These are phyloP conservation scores for Aspergillus baeticus DNA, from an alignment of 495 filamentous ascomycete species.

Conservation along the genomic window DNA sequence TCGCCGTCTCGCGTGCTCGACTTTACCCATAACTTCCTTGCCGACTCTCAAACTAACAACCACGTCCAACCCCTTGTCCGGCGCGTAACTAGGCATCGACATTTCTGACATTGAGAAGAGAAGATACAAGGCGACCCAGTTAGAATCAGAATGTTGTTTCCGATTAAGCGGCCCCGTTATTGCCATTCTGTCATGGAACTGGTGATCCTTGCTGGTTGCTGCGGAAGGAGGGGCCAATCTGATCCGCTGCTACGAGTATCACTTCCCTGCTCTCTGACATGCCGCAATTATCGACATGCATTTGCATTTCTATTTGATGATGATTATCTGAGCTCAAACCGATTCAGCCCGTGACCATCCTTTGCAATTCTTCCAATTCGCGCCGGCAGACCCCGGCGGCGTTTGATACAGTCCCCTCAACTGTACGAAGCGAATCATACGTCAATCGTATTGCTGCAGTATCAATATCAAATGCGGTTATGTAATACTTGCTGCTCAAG, in stretches of 20 bases:
- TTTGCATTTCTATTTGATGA: background rate
- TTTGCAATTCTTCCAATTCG: slow-evolving; percentile 14
- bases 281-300: slow-evolving; percentile 12
- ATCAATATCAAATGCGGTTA: slow-evolving; percentile 3
- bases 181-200: slow-evolving; percentile 10
- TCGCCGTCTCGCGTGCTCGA: slow-evolving; percentile 17
- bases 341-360: slow-evolving; percentile 16
- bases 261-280: slow-evolving; percentile 15
- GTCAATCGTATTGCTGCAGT: slow-evolving; percentile 7
- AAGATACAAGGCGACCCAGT: slow-evolving; percentile 9
- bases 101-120: background rate
- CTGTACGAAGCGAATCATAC: slow-evolving; percentile 3
- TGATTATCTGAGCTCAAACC: slow-evolving; percentile 2
- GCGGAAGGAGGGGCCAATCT: slow-evolving; percentile 8
- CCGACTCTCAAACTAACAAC: no score
- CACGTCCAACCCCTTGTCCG: background rate
- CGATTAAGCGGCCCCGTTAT: slow-evolving; percentile 10
- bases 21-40: slow-evolving; percentile 7
- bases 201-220: slow-evolving; percentile 19
- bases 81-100: slow-evolving; percentile 4
- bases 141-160: slow-evolving; percentile 10
- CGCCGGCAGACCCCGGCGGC: slow-evolving; percentile 14
- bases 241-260: slow-evolving; percentile 10
- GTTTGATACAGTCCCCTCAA: slow-evolving; percentile 1
- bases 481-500: slow-evolving; percentile 1